Percentiles rank a stretch among this genome's conserved stretches.
Conservation (phyloP, 306 rosid genomes). For the Neltuma alba region DNA sequence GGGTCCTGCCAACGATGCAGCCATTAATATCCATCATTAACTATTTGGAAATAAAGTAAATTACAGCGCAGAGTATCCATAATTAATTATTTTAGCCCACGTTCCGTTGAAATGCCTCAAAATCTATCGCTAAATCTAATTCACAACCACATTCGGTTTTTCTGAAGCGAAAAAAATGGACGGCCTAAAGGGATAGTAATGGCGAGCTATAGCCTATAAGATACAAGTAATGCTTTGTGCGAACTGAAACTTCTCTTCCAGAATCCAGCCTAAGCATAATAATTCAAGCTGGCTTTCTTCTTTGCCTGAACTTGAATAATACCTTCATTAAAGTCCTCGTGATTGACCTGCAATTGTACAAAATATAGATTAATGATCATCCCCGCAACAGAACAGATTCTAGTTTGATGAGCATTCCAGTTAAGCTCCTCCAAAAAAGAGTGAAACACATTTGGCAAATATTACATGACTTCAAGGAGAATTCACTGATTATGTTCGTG, state of each 20-base stretch:
- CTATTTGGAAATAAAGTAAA: neutral
- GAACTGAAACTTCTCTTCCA: constrained; percentile 10
- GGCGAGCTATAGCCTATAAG: neutral
- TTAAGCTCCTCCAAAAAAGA: constrained; percentile 15
- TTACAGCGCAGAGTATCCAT: neutral
- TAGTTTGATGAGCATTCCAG: neutral
- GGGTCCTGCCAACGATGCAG: neutral
- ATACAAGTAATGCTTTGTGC: neutral
- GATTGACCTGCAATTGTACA: constrained; percentile 61
- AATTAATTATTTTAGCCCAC: neutral
- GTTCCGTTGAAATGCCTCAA: neutral
- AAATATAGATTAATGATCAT: constrained; percentile 16
- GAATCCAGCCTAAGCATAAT: constrained; percentile 58
- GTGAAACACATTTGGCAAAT: neutral
- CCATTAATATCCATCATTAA: too few species aligned
- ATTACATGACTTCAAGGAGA: neutral
- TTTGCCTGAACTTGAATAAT: constrained; percentile 87
- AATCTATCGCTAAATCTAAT: neutral
- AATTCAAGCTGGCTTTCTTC: constrained; percentile 83
- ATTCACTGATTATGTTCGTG: neutral
- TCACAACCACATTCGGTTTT: neutral
- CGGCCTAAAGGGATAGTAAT: neutral
- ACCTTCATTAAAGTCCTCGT: constrained; percentile 87
- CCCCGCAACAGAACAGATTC: constrained; percentile 21
- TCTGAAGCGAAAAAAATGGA: neutral